phyloP scores from a whole-genome alignment of 495 filamentous ascomycete species.

The Articulospora tetracladia region DNA sequence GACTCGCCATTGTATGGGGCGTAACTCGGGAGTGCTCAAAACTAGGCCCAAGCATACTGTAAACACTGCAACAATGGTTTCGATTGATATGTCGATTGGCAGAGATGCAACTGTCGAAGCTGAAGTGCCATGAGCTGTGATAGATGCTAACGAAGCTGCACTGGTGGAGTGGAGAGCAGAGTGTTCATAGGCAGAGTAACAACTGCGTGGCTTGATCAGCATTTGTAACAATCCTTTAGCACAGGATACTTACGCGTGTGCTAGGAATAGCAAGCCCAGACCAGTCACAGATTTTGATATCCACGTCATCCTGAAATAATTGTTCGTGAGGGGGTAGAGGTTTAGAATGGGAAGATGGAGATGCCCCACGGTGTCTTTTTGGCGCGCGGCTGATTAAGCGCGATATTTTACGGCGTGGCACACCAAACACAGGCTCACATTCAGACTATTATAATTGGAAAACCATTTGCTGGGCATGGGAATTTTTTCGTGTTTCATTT shows the following conservation, averaged over 20 bases:
- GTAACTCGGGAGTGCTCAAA: slow-evolving; percentile 60
- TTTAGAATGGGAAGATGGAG: background rate
- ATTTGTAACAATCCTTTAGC: background rate
- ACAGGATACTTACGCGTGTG: slow-evolving; percentile 60
- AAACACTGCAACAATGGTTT: slow-evolving; percentile 69
- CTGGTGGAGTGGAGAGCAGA: slow-evolving; percentile 60
- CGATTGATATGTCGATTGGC: slow-evolving; percentile 73
- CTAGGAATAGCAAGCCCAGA: slow-evolving; percentile 63
- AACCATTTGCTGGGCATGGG: background rate
- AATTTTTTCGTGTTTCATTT: slow-evolving; percentile 20
- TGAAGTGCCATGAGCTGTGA: slow-evolving; percentile 31
- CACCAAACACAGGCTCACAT: no score
- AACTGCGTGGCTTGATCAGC: slow-evolving; percentile 40
- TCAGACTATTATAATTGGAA: background rate
- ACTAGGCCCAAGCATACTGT: slow-evolving; percentile 69
- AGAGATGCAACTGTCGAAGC: slow-evolving; percentile 38
- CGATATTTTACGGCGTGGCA: background rate
- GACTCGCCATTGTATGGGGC: slow-evolving; percentile 75
- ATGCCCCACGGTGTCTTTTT: background rate
- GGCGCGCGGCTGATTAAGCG: background rate
- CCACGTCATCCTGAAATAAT: slow-evolving; percentile 54
- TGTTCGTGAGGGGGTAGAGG: background rate
- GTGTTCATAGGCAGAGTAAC: slow-evolving; percentile 85
- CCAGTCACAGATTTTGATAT: slow-evolving; percentile 59
- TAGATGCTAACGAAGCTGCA: slow-evolving; percentile 44